phyloP scores from a whole-genome alignment of 352 stramenopile species.

The Phytophthora tentaculata region DNA sequence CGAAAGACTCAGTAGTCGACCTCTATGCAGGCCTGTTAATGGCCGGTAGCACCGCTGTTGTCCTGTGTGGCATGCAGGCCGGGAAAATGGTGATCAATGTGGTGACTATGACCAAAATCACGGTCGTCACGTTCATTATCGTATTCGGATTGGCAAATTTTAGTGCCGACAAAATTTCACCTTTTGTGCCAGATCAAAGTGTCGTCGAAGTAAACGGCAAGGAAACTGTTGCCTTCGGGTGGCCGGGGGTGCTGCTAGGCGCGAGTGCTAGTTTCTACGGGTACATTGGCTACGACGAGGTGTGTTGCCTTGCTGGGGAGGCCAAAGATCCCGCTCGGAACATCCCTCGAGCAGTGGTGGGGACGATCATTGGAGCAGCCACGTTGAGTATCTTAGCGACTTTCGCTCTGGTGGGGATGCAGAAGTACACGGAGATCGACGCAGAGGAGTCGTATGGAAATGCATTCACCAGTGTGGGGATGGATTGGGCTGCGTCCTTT shows the following conservation, averaged over 20 bases:
- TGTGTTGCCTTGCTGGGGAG: constrained; percentile 93
- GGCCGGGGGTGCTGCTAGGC: constrained; percentile 86
- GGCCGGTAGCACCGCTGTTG: constrained; percentile 59
- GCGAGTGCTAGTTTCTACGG: constrained; percentile 95
- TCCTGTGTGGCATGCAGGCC: constrained; percentile 87
- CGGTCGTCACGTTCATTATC: constrained; percentile 94
- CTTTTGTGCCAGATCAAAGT: constrained; percentile 72
- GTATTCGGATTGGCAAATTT: constrained; percentile 87
- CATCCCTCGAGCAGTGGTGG: constrained; percentile 91
- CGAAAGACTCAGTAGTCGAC: constrained; percentile 61
- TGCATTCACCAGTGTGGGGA: constrained; percentile 70
- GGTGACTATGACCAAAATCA: constrained; percentile 91
- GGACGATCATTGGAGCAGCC: constrained; percentile 86
- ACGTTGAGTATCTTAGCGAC: constrained; percentile 88
- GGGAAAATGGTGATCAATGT: constrained; percentile 91
- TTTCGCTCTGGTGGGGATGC: constrained; percentile 93
- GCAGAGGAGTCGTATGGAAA: constrained; percentile 70
- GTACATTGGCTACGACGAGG: constrained; percentile 97
- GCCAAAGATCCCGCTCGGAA: constrained; percentile 86
- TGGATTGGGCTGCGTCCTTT: constrained; percentile 81
- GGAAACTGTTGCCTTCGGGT: constrained; percentile 64
- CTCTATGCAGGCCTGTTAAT: constrained; percentile 86
- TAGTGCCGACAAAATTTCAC: constrained; percentile 78
- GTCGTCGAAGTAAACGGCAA: constrained; percentile 29
- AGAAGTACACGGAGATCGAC: constrained; percentile 87